These are phyloP conservation scores for Cystofilobasidium macerans DNA, from an alignment of 768 basidiomycete species.

Conservation along the genomic window DNA sequence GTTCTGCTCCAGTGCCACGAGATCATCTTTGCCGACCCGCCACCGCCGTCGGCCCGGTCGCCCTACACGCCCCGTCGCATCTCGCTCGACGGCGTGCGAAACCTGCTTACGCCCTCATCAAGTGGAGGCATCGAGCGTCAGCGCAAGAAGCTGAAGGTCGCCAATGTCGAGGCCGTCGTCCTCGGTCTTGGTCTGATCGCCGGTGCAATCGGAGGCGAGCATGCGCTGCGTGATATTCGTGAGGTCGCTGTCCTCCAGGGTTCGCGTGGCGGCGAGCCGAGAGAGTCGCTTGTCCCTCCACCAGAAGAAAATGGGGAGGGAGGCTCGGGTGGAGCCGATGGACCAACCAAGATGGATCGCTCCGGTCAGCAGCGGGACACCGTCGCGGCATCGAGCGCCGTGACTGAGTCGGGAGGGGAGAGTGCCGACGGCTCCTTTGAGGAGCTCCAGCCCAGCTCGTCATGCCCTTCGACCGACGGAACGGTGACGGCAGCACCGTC, in stretches of 20 bases:
- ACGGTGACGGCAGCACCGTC: too few species aligned
- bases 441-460: neutral
- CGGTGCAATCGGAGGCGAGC: neutral
- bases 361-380: too few species aligned
- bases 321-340: neutral
- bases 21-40: constrained; percentile 85
- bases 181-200: neutral
- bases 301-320: neutral
- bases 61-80: constrained; percentile 12
- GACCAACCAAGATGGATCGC: neutral
- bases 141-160: neutral
- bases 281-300: neutral
- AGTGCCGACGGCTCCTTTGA: neutral
- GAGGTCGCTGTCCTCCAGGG: neutral
- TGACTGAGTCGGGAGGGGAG: neutral
- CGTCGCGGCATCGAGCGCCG: too few species aligned
- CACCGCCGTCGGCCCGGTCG: constrained; percentile 48
- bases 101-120: neutral
- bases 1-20: constrained; percentile 83
- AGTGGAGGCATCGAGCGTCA: neutral
- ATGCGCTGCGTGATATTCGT: neutral
- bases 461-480: neutral
- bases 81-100: constrained; percentile 2
- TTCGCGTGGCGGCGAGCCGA: neutral
- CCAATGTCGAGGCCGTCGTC: constrained; percentile 1